These are phyloP conservation scores for Fraxinus excelsior DNA, from an alignment of 257 asterid species.

Conservation along the genomic window DNA sequence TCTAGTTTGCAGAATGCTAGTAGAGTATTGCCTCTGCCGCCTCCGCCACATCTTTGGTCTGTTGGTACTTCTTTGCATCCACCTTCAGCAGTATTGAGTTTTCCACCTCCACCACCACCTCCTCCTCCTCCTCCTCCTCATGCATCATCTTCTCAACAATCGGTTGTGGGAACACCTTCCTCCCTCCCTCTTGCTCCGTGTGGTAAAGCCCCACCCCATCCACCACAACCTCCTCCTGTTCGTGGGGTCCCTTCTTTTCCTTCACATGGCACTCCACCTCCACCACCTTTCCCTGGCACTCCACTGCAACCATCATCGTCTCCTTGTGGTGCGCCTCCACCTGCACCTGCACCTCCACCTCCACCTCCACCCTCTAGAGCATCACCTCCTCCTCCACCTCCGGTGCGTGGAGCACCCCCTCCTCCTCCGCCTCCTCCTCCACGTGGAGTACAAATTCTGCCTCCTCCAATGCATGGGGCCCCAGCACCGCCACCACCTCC, in stretches of 20 bases:
- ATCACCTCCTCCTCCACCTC: slow-evolving; percentile 30
- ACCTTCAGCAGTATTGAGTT: no score
- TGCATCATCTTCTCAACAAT: no score
- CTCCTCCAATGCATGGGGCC: slow-evolving; percentile 43
- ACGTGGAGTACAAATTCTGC: not conserved
- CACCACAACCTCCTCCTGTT: slow-evolving; percentile 30
- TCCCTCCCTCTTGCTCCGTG: slow-evolving; percentile 29
- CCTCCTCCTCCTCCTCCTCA: slow-evolving; percentile 20
- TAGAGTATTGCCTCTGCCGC: slow-evolving; percentile 36
- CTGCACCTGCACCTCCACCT: no score
- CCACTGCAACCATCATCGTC: no score
- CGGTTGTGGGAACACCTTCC: not conserved
- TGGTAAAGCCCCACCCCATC: not conserved
- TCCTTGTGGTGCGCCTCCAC: slow-evolving; percentile 22
- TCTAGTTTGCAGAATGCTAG: slow-evolving; percentile 34
- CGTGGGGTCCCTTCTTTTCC: slow-evolving; percentile 36
- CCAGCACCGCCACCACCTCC: slow-evolving; percentile 42
- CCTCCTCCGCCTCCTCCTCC: slow-evolving; percentile 45
- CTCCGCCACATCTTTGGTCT: slow-evolving; percentile 42
- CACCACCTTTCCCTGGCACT: slow-evolving; percentile 32
- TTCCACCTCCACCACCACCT: slow-evolving; percentile 26
- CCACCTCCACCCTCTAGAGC: slow-evolving; percentile 23
- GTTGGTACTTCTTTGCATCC: no score
- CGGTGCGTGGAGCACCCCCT: slow-evolving; percentile 30
- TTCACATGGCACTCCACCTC: slow-evolving; percentile 31